A percentile compares a stretch with the other conserved stretches of the same genome.
phyloP scores from a whole-genome alignment of 176 grass and related monocot species.

The Phoenix dactylifera region DNA sequence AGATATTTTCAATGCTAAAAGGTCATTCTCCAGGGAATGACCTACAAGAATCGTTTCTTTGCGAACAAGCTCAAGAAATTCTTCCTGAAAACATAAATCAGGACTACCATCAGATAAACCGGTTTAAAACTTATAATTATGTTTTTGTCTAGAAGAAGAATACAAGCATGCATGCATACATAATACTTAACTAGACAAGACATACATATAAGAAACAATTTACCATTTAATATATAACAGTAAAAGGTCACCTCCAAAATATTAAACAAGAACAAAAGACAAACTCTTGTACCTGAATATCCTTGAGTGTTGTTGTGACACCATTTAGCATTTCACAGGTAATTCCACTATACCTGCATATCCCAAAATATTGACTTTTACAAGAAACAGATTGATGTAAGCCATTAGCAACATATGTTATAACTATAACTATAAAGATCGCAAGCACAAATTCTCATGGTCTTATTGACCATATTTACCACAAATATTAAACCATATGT shows the following conservation, averaged over 20 bases:
- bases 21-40: conserved; percentile 95
- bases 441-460: too few relatives aligned
- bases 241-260: too few relatives aligned
- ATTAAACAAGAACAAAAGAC: not conserved
- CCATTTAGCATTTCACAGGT: conserved; percentile 78
- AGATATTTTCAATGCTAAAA: conserved; percentile 64
- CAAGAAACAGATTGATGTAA: not conserved
- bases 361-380: not conserved
- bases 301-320: conserved; percentile 74
- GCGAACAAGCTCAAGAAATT: conserved; percentile 56
- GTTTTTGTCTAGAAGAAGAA: too few relatives aligned
- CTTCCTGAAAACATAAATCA: conserved; percentile 51
- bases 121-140: not conserved
- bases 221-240: too few relatives aligned
- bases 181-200: too few relatives aligned
- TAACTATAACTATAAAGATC: not conserved
- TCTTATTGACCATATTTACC: too few relatives aligned
- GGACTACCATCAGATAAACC: not conserved
- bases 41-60: conserved; percentile 95
- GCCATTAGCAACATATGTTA: not conserved
- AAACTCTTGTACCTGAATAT: conserved; percentile 60
- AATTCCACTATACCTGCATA: conserved; percentile 80
- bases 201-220: too few relatives aligned
- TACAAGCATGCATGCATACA: too few relatives aligned
- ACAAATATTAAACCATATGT: too few relatives aligned